Evolutionary conservation across 169 alveolate species (phyloP), one percentile per base, ranked within the genome.

Genomic region (Eimeria praecox): DNA sequence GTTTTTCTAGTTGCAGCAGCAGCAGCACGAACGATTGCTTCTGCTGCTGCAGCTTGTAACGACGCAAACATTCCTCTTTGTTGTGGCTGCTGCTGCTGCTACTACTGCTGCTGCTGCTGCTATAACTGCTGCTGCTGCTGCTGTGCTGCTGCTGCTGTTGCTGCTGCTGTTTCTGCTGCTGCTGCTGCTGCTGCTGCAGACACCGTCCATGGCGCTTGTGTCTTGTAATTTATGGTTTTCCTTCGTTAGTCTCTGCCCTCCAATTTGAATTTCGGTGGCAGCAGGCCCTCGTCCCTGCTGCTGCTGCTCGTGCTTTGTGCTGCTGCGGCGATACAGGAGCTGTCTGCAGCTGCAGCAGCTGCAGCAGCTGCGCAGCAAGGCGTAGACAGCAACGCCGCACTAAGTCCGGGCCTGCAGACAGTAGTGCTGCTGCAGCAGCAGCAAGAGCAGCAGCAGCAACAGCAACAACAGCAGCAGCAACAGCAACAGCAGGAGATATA

Each of bases 181-280:
- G 91, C 49, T 49, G 91, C 42, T 83, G 75, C 66, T 49, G 46
- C 75, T 30, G 75, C 54, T 27, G 42, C 80, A 90, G 95, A 82
- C 90, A 90, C 49, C 90, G 95, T 35, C 95, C 95, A 20, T 90
- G 95, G 95, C 49, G 69, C 38, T 52, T 90, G 18, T 78, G 85
- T 16, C 56, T 90, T 42, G 33, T 90, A 27, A 35, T 90, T 30
- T 75, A 46, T 49, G 95, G 95, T 22, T 90, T 90, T 22, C 95
- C 95, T 33, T 35, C 89, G 20, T 35, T 44, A 14, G 82, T 90
- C 22, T 77, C 62, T 1, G 95, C 95, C 18, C 90, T 90, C 33
- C 95, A 90, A 35, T 90, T 90, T 66, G 95, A 90, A 69, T 90
- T 78, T 38, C 89, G 95, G 24, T 90, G 95, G 95, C 95, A 90